phyloP scores from a whole-genome alignment of 164 flowering plant genomes.

The Aristolochia contorta region DNA sequence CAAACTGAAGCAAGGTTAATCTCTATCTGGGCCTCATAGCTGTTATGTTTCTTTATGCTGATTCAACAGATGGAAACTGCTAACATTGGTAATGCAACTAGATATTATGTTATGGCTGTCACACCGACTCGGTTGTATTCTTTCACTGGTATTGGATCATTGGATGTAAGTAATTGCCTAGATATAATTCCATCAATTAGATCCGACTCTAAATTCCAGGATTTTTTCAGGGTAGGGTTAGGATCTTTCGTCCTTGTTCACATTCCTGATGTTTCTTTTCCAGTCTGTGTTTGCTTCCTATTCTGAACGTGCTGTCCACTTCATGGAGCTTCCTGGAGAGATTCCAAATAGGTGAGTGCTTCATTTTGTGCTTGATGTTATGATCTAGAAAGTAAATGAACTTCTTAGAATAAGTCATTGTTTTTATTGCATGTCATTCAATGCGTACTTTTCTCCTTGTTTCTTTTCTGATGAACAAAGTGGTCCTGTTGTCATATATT shows the following conservation, averaged over 20 bases:
- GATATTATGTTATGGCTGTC: slow-evolving; percentile 93
- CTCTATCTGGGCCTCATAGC: too few relatives aligned
- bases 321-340: slow-evolving; percentile 99
- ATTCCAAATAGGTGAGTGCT: slow-evolving; percentile 78
- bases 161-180: slow-evolving; percentile 55
- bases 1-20: too few relatives aligned
- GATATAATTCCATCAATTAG: not conserved
- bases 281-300: slow-evolving; percentile 84
- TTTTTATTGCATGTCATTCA: too few relatives aligned
- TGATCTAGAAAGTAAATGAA: too few relatives aligned
- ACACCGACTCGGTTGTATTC: slow-evolving; percentile 94
- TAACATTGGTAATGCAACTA: slow-evolving; percentile 44
- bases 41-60: not conserved
- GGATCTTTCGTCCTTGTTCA: not conserved
- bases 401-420: too few relatives aligned
- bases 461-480: too few relatives aligned
- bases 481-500: too few relatives aligned
- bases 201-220: not conserved
- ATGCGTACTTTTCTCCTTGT: too few relatives aligned
- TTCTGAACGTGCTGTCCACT: slow-evolving; percentile 77
- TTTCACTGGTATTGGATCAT: slow-evolving; percentile 78
- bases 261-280: slow-evolving; percentile 3
- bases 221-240: not conserved
- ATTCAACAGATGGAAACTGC: slow-evolving; percentile 84
- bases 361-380: not conserved